These are phyloP conservation scores for Dimocarpus longan DNA, from an alignment of 345 rosid genomes.

Conservation along the genomic window DNA sequence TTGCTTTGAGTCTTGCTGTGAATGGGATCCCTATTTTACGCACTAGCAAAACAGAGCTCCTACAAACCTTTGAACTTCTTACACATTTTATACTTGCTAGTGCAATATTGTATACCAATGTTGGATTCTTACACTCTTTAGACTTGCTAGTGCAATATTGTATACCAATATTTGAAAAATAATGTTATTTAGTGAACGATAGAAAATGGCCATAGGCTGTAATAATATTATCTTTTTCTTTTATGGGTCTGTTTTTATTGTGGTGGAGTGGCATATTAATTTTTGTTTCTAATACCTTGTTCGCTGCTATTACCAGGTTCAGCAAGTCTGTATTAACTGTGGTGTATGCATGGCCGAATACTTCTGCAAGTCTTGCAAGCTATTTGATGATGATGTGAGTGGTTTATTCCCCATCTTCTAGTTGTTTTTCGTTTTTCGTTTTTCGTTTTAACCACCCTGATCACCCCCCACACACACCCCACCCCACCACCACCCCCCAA, in stretches of 20 bases:
- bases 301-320: constrained; percentile 50
- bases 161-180: neutral
- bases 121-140: neutral
- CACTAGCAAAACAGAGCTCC: neutral
- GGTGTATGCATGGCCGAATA: constrained; percentile 91
- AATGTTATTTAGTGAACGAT: neutral
- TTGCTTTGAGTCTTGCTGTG: neutral
- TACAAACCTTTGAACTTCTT: neutral
- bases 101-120: neutral
- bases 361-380: constrained; percentile 73
- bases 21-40: neutral
- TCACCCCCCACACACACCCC: no score
- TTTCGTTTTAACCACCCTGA: neutral
- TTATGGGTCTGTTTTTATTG: neutral
- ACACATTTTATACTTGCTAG: neutral
- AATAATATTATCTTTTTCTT: neutral
- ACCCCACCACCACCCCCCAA: no score
- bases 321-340: constrained; percentile 65
- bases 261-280: neutral
- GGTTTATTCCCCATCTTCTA: neutral
- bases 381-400: constrained; percentile 91
- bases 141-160: neutral
- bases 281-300: neutral
- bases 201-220: neutral
- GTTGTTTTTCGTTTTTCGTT: neutral